Base-by-base conservation (phyloP, 495 filamentous ascomycete species). In the Penicillium goetzii region DNA sequence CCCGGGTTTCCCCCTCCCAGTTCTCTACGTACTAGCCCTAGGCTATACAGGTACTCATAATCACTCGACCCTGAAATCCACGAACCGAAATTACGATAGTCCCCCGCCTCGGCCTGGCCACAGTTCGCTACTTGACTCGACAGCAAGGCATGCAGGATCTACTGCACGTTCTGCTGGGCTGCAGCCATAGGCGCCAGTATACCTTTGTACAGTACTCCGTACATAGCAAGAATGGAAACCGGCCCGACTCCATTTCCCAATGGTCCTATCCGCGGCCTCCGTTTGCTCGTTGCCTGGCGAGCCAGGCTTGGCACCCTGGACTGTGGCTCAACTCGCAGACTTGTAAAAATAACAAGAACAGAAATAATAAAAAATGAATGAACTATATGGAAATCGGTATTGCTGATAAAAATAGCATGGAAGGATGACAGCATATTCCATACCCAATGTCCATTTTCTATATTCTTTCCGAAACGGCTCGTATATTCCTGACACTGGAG, bases 271-370 rank as follows among this genome's bases (percentile, higher is more conserved):
- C 60, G 45, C 43, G 47, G 3, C 51, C 49, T 36, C 52, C 65
- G 61, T 72, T 72, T 72, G 58, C 68, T 64, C 34, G 70, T 50
- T 72, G 70, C 70, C 70, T 72, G 49, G 68, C 34, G 21, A 15
- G 38, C 23, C 26, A 60, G 34, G 25, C 69, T 72, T 72, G 69
- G 69, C 69, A 54, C 26, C 32, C n/a, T 52, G 60, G 15, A 23
- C 45, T 30, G 51, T 49, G 32, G 40, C 59, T 65, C 45, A 32
- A 28, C 25, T 32, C 50, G 5, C 28, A 25, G 34, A 47, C 43
- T 47, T 0, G n/a, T 23, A 12, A n/a, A 30, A 28, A 15, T 26
- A 26, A 28, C 21, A 49, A 28, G 25, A 17, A 17, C 1, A 19
- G 4, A 15, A 50, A 26, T 17, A 9, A 51, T 17, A 14, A 30